Evolutionary conservation across 108 stramenopile species (phyloP).

Genomic region (Cyclotella distinguenda): DNA sequence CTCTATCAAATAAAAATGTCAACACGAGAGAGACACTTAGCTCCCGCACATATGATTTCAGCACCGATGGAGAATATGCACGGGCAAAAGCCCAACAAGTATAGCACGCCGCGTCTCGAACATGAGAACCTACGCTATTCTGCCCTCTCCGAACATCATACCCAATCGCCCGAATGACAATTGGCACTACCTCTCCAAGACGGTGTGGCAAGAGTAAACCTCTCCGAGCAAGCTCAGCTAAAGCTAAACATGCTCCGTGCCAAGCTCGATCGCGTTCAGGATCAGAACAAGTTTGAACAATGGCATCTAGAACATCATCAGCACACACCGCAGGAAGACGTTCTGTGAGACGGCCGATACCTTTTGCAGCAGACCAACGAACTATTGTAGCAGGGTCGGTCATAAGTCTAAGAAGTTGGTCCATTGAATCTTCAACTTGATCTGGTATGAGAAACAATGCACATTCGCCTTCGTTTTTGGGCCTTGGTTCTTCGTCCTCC

Average conservation of each 20-base stretch:
- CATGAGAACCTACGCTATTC: constrained; percentile 93
- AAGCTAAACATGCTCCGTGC: constrained; percentile 96
- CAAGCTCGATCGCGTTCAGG: constrained; percentile 83
- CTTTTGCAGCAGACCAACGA: constrained; percentile 98
- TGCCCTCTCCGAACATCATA: constrained; percentile 91
- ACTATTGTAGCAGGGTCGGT: constrained; percentile 91
- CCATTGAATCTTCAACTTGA: constrained; percentile 95
- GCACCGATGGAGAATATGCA: constrained; percentile 86
- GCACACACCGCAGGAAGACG: constrained; percentile 88
- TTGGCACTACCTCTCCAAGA: constrained; percentile 80
- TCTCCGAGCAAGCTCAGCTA: constrained; percentile 95
- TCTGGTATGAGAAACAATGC: constrained; percentile 81
- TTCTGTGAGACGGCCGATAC: constrained; percentile 93
- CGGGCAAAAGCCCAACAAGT: constrained; percentile 99
- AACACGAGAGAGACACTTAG: constrained; percentile 80
- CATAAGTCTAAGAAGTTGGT: constrained; percentile 76
- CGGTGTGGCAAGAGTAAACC: constrained; percentile 91
- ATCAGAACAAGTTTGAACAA: constrained; percentile 77
- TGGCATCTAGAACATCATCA: constrained; percentile 94
- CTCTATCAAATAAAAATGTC: constrained; percentile 95
- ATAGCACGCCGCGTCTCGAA: constrained; percentile 98
- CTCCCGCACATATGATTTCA: constrained; percentile 67
- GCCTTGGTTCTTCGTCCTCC: not conserved
- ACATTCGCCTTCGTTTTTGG: not conserved
- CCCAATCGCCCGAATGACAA: constrained; percentile 77